Evolutionary conservation across 306 rosid species (phyloP), one percentile per base, ranked within the genome.

Genomic region (Begonia masoniana): DNA sequence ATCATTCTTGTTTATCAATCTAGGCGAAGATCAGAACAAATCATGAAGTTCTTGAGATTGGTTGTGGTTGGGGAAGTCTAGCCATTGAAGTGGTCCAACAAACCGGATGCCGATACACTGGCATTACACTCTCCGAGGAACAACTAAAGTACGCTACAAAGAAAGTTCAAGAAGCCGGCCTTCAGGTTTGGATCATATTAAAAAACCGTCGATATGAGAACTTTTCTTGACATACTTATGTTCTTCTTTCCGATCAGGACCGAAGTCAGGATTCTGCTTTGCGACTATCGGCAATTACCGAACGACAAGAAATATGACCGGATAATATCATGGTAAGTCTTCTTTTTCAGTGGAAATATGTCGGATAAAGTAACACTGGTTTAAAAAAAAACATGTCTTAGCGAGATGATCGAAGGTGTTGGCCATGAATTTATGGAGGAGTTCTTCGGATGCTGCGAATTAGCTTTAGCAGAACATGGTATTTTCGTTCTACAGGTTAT

Each of bases 51-150:
- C 84, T 89, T 43, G 97, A 89, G 62, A 80, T 89, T 13, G 95
- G 97, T 41, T 76, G 85, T 5, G 95, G 97, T 47, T 89, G 97
- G 97, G 97, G 97, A 60, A 76, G 80, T 66, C 72, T 89, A 75
- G 94, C 94, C 42, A 80, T 89, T 46, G 87, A 89, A 80, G 82
- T 82, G 19, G 91, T 78, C 52, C 76, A 74, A 53, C 72, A 31
- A 78, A 85, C 95, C 2, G 87, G 94, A 9, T 89, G 97, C 78
- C 78, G 54, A 58, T 89, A 85, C 71, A 85, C 91, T 4, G 94
- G 97, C 58, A 76, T 89, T 67, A 89, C 97, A n/a, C 62, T 85
- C 47, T 82, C 95, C 1, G 64, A 74, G 50, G 94, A 80, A 62
- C 97, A 89, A 65, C 74, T 89, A 48, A 82, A 82, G 63, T 76